These are phyloP conservation scores for Aureobasidium melanogenum DNA, from an alignment of 2,329 filamentous ascomycete species.

Conservation along the genomic window DNA sequence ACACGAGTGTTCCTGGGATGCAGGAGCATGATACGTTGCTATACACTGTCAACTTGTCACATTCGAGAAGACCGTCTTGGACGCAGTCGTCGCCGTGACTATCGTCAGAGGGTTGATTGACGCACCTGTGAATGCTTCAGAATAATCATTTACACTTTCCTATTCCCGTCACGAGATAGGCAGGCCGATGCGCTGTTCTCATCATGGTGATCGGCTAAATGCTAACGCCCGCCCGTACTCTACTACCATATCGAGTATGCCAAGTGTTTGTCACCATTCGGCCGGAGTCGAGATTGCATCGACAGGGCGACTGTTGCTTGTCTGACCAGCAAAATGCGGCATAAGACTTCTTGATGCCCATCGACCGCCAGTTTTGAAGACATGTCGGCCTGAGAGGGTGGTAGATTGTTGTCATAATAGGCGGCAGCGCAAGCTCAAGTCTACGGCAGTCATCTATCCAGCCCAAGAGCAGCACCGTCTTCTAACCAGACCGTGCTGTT, in stretches of 20 bases:
- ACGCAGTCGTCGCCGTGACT: not conserved
- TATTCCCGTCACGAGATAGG: not conserved
- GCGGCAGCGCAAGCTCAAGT: not conserved
- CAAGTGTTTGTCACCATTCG: not conserved
- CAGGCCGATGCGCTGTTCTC: not conserved
- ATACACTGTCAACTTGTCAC: not conserved
- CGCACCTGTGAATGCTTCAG: too few relatives aligned
- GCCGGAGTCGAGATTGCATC: not conserved
- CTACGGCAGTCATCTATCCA: not conserved
- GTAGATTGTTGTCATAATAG: not conserved
- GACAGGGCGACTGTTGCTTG: not conserved
- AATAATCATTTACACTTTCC: conserved; percentile 7
- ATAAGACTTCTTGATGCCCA: not conserved
- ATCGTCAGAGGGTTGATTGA: not conserved
- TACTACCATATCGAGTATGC: not conserved
- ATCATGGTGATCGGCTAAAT: not conserved
- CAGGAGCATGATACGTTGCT: not conserved
- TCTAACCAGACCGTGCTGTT: not conserved
- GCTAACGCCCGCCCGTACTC: not conserved
- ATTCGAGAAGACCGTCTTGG: not conserved
- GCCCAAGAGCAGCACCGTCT: not conserved
- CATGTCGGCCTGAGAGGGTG: not conserved
- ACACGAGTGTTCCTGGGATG: not conserved
- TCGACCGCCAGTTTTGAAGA: not conserved
- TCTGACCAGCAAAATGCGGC: not conserved